A percentile compares a stretch with the other conserved stretches of the same genome.
Conservation (phyloP, 73 alveolate genomes). For the Durusdinium trenchii region DNA sequence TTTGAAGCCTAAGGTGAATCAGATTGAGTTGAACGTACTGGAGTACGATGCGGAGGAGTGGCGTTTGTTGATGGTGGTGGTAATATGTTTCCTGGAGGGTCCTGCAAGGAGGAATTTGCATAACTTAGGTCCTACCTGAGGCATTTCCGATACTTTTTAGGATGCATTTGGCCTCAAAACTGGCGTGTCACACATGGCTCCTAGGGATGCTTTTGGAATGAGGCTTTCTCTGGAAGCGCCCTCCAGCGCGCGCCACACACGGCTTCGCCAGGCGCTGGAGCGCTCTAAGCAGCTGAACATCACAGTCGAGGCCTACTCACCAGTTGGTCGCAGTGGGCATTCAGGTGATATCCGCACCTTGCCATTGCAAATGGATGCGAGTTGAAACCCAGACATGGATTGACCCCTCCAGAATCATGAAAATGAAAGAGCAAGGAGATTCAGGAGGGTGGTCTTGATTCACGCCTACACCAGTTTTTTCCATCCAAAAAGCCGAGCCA, state of each 20-base stretch:
- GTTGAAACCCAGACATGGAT: no score
- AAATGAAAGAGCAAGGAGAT: no score
- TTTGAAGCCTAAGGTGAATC: constrained; percentile 28
- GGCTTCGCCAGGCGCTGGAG: constrained; percentile 50
- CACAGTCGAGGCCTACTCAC: constrained; percentile 92
- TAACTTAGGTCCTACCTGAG: not conserved
- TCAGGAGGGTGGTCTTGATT: no score
- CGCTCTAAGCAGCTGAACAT: constrained; percentile 51
- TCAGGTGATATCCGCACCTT: constrained; percentile 84
- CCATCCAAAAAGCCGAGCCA: no score
- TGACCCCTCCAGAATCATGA: no score
- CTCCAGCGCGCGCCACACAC: not conserved
- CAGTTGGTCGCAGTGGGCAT: constrained; percentile 95
- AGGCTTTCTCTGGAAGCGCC: no score
- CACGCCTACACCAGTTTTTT: no score
- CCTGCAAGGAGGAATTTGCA: not conserved
- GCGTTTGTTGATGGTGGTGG: not conserved
- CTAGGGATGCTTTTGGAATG: no score
- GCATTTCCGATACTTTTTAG: not conserved
- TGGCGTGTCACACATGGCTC: no score
- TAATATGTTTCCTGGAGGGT: no score
- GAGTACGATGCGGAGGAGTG: constrained; percentile 83
- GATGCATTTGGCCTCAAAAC: no score
- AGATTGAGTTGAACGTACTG: constrained; percentile 91
- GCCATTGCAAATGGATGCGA: no score